phyloP scores from a whole-genome alignment of 1,284 basidiomycete species.

The Melampsora americana region DNA sequence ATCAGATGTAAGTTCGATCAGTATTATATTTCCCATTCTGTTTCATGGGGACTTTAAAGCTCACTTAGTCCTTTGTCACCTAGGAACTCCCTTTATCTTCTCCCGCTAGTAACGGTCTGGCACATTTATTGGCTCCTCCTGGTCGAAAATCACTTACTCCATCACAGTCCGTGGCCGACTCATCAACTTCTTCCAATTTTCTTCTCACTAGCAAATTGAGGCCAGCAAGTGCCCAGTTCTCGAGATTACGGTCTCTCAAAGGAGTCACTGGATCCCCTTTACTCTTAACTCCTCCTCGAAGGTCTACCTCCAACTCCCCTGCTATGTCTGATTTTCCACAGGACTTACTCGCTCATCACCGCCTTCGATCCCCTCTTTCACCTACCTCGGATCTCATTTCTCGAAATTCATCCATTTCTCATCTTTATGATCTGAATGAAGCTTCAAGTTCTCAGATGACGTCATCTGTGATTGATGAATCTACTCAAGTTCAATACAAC shows the following conservation, averaged over 20 bases:
- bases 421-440: constrained; percentile 14
- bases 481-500: neutral
- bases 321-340: neutral
- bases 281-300: constrained; percentile 4
- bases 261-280: constrained; percentile 4
- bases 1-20: neutral
- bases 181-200: constrained; percentile 14
- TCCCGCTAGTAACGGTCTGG: neutral
- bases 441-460: neutral
- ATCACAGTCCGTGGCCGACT: constrained; percentile 1
- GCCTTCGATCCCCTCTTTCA: constrained; percentile 1
- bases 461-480: constrained; percentile 18
- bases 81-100: neutral
- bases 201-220: constrained; percentile 22
- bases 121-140: neutral
- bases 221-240: constrained; percentile 20
- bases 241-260: constrained; percentile 20
- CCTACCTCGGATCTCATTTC: constrained; percentile 1
- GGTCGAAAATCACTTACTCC: neutral
- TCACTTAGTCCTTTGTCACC: neutral
- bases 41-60: neutral
- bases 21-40: neutral
- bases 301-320: constrained; percentile 2
- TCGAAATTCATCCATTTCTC: constrained; percentile 1
- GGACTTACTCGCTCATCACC: neutral